Evolutionary conservation across 2,329 filamentous ascomycete genomes (phyloP).

Genomic region (Acrocalymma vagum): DNA sequence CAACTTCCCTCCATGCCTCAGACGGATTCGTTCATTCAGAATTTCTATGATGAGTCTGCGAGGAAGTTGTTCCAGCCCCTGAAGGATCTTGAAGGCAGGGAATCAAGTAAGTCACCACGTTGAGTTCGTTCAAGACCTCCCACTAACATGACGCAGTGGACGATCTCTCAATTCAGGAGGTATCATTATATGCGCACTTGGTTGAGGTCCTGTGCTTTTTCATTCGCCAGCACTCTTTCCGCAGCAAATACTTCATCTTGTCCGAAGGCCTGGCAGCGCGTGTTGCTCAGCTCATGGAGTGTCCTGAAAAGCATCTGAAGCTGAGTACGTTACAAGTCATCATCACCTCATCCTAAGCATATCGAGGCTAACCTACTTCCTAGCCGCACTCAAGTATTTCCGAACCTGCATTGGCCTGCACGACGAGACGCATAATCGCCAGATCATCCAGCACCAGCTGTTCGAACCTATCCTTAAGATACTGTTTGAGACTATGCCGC

Average conservation of each 20-base stretch:
- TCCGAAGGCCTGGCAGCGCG: slow-evolving; percentile 79
- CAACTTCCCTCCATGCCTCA: slow-evolving; percentile 66
- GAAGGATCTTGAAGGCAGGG: slow-evolving; percentile 76
- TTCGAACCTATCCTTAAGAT: slow-evolving; percentile 87
- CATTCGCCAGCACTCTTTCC: slow-evolving; percentile 84
- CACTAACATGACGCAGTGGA: slow-evolving; percentile 62
- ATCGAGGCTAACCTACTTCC: slow-evolving; percentile 24
- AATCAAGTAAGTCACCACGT: slow-evolving; percentile 54
- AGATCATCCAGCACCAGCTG: slow-evolving; percentile 81
- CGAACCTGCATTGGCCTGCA: slow-evolving; percentile 84
- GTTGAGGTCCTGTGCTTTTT: slow-evolving; percentile 96
- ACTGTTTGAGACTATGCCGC: slow-evolving; percentile 83
- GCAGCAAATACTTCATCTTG: slow-evolving; percentile 88
- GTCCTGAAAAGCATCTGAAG: slow-evolving; percentile 90
- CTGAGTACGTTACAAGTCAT: slow-evolving; percentile 70
- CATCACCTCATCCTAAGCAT: neutral
- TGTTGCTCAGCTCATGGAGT: slow-evolving; percentile 82
- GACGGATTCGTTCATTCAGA: slow-evolving; percentile 84
- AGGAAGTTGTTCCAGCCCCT: slow-evolving; percentile 87
- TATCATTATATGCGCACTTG: slow-evolving; percentile 88
- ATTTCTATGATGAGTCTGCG: slow-evolving; percentile 90
- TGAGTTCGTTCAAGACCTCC: neutral
- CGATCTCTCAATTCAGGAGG: slow-evolving; percentile 80
- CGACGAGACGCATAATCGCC: slow-evolving; percentile 89
- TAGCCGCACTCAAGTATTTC: slow-evolving; percentile 92